A percentile compares a stretch with the other conserved stretches of the same genome.
phyloP scores from a whole-genome alignment of 306 rosid species.

The Arachis stenosperma region DNA sequence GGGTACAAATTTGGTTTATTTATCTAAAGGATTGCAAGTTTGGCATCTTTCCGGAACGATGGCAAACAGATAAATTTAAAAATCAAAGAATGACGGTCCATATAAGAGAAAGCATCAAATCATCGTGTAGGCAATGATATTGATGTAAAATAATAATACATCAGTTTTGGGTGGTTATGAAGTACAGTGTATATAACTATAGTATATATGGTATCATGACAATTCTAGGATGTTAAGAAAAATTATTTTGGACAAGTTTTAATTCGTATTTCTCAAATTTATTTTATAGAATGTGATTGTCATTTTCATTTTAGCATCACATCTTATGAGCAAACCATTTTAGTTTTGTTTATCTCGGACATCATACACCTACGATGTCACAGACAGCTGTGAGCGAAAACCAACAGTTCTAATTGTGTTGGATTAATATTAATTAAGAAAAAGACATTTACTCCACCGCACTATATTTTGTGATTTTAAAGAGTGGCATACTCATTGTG shows the following conservation, averaged over 20 bases:
- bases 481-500: neutral
- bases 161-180: neutral
- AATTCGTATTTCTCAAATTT: neutral
- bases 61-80: neutral
- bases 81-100: slow-evolving; percentile 14
- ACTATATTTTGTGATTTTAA: neutral
- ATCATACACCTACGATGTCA: neutral
- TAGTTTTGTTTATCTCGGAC: slow-evolving; percentile 20
- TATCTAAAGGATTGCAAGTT: neutral
- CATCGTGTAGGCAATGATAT: neutral
- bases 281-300: neutral
- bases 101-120: slow-evolving; percentile 36
- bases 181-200: neutral
- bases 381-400: neutral
- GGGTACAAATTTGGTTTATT: neutral
- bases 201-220: too few relatives aligned
- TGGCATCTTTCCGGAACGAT: slow-evolving; percentile 6
- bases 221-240: too few relatives aligned
- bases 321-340: neutral
- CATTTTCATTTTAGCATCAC: slow-evolving; percentile 11
- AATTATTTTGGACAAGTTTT: too few relatives aligned
- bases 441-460: neutral
- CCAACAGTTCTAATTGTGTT: neutral
- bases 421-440: neutral
- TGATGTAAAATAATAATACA: neutral